A percentile compares a stretch with the other conserved stretches of the same genome.
Conservation (phyloP, 1,284 basidiomycete genomes). For the Phenoliferia sp. region DNA sequence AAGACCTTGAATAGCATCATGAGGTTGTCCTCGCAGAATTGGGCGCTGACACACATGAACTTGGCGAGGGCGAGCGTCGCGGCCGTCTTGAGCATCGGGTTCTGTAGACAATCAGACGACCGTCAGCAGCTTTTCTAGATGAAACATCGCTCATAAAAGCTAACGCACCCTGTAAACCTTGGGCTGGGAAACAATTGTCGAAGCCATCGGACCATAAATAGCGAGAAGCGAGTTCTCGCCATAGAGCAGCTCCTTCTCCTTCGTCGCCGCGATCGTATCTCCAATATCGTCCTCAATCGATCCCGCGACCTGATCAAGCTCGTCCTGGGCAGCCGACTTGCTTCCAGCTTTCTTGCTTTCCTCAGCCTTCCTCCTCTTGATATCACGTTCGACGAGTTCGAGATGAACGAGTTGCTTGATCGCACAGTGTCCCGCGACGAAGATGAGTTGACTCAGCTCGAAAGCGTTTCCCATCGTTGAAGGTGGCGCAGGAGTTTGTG, state of each 20-base stretch:
- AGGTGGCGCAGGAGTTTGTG: conserved; percentile 5
- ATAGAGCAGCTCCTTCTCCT: conserved; percentile 84
- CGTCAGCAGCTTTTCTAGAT: not conserved
- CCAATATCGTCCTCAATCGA: conserved; percentile 98
- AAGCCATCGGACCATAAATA: conserved; percentile 81
- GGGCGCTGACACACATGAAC: conserved; percentile 89
- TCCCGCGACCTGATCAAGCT: conserved; percentile 93
- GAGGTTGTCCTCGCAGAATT: conserved; percentile 89
- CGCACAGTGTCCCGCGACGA: conserved; percentile 90
- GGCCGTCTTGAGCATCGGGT: conserved; percentile 75
- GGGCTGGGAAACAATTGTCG: conserved; percentile 76
- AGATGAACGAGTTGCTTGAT: conserved; percentile 97
- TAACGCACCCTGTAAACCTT: conserved; percentile 71
- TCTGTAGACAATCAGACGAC: conserved; percentile 49
- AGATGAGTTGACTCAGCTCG: conserved; percentile 82
- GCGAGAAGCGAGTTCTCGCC: conserved; percentile 77
- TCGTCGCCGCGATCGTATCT: conserved; percentile 74
- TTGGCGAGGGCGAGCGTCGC: conserved; percentile 89
- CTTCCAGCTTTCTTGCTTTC: conserved; percentile 55
- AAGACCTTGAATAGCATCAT: conserved; percentile 87
- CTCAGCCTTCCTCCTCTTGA: conserved; percentile 93
- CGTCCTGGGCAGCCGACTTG: conserved; percentile 51
- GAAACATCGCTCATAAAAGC: not conserved
- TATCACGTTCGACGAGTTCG: conserved; percentile 93
- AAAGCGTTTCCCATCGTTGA: conserved; percentile 66